Evolutionary conservation across 176 grass and related monocot species (phyloP), one percentile per base, ranked within the genome.

Genomic region (Aegilops longissima): DNA sequence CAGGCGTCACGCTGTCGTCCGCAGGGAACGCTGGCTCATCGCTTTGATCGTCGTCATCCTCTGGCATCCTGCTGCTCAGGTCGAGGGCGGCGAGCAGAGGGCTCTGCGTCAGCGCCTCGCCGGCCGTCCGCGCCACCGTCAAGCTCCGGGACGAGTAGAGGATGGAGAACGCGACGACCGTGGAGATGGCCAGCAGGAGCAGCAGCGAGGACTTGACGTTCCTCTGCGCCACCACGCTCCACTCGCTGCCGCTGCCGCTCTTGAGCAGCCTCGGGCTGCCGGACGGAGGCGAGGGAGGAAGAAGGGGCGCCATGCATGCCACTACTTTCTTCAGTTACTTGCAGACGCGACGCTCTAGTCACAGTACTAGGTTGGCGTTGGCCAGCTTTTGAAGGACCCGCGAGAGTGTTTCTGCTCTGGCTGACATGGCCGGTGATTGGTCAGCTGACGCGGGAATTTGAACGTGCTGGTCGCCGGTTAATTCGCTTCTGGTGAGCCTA

Each of bases 101-200:
- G 25, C 81, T 83, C 72, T 35, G 72, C 21, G 61, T 17, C 36
- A 84, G 51, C n/a, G 17, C 74, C 13, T 62, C 80, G 21, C 10
- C 30, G 27, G 16, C 20, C 8, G 78, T 24, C 2, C 68, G 3
- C 14, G 78, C 17, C 9, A 63, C 18, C 9, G 35, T 11, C 14
- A 94, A 74, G 78, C 70, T 30, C 1, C 6, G 61, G 34, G 86
- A 80, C 5, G 73, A 89, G 73, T 78, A 68, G 16, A 88, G 51
- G 62, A 85, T 68, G 10, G 84, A 85, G 65, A 87, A 52, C 24
- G 86, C 80, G 78, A 79, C 89, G 76, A 84, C 0, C 29, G 89
- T 72, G 83, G 92, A 94, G 72, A 91, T 16, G 35, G 80, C 56
- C 24, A 94, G 86, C 6, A 94, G 89, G 5, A 91, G 74, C 42